A percentile compares a stretch with the other conserved stretches of the same genome.
Conservation (phyloP, 2,329 filamentous ascomycete species). For the Colletotrichum somersetense region DNA sequence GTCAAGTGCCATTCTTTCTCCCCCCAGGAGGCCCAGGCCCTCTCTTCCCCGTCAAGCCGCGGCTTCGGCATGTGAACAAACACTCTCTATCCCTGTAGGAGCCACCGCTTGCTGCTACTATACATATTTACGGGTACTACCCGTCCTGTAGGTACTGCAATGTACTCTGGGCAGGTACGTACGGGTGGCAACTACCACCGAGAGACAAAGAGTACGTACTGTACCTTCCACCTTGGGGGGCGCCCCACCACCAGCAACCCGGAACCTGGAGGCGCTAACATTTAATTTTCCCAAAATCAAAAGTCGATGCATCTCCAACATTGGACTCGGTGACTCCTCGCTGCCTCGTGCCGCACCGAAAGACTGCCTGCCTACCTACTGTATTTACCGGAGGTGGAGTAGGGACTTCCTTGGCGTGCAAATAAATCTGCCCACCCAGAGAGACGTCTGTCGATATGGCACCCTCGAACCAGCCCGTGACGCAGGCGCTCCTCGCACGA, state of each 20-base stretch:
- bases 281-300: slow-evolving; percentile 37
- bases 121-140: not conserved
- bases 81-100: slow-evolving; percentile 24
- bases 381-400: too few species aligned
- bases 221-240: not conserved
- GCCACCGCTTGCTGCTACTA: not conserved
- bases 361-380: not conserved
- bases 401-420: not conserved
- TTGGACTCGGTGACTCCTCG: not conserved
- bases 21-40: slow-evolving; percentile 34
- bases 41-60: slow-evolving; percentile 7
- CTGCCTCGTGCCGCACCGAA: not conserved
- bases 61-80: slow-evolving; percentile 40
- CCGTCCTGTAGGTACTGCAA: too few species aligned
- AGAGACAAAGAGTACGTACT: slow-evolving; percentile 2
- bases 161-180: too few species aligned
- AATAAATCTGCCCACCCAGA: too few species aligned
- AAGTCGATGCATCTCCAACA: not conserved
- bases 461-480: slow-evolving; percentile 56
- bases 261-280: slow-evolving; percentile 42
- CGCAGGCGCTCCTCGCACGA: slow-evolving; percentile 76
- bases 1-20: slow-evolving; percentile 24
- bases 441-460: slow-evolving; percentile 48
- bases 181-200: too few species aligned
- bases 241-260: slow-evolving; percentile 10